Base-by-base conservation (phyloP, 257 asterid genomes). In the Lavandula angustifolia region DNA sequence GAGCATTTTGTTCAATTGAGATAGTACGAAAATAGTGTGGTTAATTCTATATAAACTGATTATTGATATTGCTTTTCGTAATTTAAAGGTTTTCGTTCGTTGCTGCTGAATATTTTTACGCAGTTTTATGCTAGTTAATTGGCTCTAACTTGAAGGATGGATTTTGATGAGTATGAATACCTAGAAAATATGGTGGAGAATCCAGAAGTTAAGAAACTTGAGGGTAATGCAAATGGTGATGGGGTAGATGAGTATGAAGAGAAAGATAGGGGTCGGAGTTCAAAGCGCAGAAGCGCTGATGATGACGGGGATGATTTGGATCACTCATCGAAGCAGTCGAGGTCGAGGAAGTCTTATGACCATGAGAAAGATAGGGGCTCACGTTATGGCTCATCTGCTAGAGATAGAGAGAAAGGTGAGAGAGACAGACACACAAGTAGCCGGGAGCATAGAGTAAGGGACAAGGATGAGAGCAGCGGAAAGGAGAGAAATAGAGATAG, bases 141-240 rank as follows among this genome's bases (percentile, higher is more conserved):
- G 59, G 50, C 32, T 59, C 9, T 22, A 6, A 49, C 42, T 37
- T 46, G 41, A 6, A 59, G 48, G 9, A 85, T 82, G 94, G 87
- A 82, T 71, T 80, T 79, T 50, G 94, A 85, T 43, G 87, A 85
- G 79, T 70, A 77, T 52, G 85, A 77, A 29, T 80, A 85, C 67
- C 67, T 81, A 65, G 85, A 83, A 58, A 82, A 71, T 47, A 72
- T 72, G 7, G 85, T 75, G 42, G 94, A 79, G 66, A 82, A 79
- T 35, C 85, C 85, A 3, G 84, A 76, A 35, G 52, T 1, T 46
- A 72, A 73, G 75, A 75, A 46, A 67, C 40, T 35, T 42, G 77
- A 80, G 68, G 81, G 73, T 49, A 78, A 78, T 69, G 57, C 55
- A 17, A 81, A 74, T 60, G 85, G 79, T 29, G 74, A 74, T 59